Evolutionary conservation across 768 basidiomycete genomes (phyloP).

Genomic region (Boletus speciosus): DNA sequence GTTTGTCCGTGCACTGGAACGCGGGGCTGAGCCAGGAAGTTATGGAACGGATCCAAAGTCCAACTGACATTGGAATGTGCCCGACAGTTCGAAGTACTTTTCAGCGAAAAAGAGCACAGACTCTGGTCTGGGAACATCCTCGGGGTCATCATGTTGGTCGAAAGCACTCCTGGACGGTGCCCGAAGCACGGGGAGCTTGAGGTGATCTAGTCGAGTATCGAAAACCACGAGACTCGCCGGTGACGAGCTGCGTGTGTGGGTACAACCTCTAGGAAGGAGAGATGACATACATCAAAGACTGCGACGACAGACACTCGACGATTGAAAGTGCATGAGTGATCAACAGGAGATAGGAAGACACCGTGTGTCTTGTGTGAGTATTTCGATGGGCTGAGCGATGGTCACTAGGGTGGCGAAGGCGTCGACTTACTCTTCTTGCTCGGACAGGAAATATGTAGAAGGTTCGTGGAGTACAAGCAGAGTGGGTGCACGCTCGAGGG

Average conservation of each 20-base stretch:
- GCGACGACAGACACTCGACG: slow-evolving; percentile 34
- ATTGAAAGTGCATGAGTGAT: slow-evolving; percentile 45
- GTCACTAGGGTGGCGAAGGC: background rate
- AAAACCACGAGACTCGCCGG: slow-evolving; percentile 49
- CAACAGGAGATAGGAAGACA: slow-evolving; percentile 53
- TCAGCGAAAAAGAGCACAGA: slow-evolving; percentile 40
- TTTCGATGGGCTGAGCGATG: background rate
- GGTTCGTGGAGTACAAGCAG: slow-evolving; percentile 61
- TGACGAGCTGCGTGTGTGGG: slow-evolving; percentile 15
- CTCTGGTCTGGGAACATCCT: slow-evolving; percentile 30
- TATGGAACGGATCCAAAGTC: background rate
- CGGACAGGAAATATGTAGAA: slow-evolving; percentile 49
- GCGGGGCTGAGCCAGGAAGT: background rate
- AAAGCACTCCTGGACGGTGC: slow-evolving; percentile 13
- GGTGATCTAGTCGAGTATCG: slow-evolving; percentile 52
- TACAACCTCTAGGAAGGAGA: background rate
- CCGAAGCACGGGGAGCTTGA: slow-evolving; percentile 48
- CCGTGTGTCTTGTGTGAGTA: slow-evolving; percentile 25
- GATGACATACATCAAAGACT: slow-evolving; percentile 19
- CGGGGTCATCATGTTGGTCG: slow-evolving; percentile 17
- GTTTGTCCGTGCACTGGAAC: slow-evolving; percentile 11
- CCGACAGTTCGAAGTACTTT: slow-evolving; percentile 55
- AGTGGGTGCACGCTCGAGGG: slow-evolving; percentile 40
- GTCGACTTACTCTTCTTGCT: slow-evolving; percentile 23
- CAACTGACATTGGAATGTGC: slow-evolving; percentile 44